Evolutionary conservation across 73 alveolate species (phyloP), one percentile per base, ranked within the genome.

Genomic region (Stentor roeselii): DNA sequence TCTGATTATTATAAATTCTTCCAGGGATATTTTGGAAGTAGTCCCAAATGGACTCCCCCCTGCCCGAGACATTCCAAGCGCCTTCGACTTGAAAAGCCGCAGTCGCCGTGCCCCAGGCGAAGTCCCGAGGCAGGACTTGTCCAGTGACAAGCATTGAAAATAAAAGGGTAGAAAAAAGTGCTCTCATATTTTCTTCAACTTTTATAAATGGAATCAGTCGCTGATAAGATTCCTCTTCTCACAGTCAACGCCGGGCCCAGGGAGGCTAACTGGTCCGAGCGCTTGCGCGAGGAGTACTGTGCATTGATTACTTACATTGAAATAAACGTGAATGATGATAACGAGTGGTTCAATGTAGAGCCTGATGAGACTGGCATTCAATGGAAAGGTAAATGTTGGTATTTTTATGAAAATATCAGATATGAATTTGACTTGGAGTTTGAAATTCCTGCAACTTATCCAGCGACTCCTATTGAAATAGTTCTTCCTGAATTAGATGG

Each of bases 331-430:
- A 95, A 77, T 32, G 86, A 88, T 59, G 99, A 97, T 89, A 93
- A 92, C 82, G 99, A 97, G 87, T 97, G 99, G 99, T 95, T 97
- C 77, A 86, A 84, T 80, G 86, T 97, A 36, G 99, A 96, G 83
- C 94, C 98, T 42, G 94, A 97, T 94, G 96, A 90, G 86, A 97
- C 95, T 83, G 94, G 98, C 31, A 97, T 97, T 4, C 92, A 95
- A 86, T 97, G 99, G 98, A 90, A 86, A 78, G 99, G 99, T 50
- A 97, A 97, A 89, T 97, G 99, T 84, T 97, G 99, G 99, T 96
- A 95, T 85, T 91, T 94, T 77, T 95, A 97, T 89, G 95, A 95
- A 78, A 86, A 94, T 67, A 93, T 90, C 60, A 87, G 93, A 90
- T 97, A 95, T 88, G 99, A 95, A 84, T 97, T 97, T 84, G 96